phyloP scores from a whole-genome alignment of 2,329 filamentous ascomycete genomes.

The Neofusicoccum cordaticola region DNA sequence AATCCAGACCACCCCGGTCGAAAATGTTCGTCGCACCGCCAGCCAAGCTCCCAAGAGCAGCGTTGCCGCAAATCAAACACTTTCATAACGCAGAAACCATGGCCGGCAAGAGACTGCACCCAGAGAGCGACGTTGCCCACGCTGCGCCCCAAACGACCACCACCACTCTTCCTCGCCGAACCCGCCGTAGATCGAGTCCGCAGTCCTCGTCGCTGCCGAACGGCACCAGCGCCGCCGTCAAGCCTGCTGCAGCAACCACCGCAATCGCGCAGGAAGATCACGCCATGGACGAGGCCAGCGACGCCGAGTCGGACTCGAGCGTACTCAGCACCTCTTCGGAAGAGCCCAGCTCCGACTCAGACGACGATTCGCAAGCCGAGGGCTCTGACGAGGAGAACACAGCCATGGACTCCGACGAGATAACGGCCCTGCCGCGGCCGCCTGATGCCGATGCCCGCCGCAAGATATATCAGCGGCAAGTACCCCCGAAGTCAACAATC shows the following conservation, averaged over 20 bases:
- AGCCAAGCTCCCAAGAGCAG: neutral
- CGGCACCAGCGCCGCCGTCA: neutral
- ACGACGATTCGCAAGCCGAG: constrained; percentile 24
- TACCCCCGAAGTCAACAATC: neutral
- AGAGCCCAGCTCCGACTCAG: constrained; percentile 35
- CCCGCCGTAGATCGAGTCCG: neutral
- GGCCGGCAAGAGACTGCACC: neutral
- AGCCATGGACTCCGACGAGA: constrained; percentile 5
- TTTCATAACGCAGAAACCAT: neutral
- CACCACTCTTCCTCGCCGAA: neutral
- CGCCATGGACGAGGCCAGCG: neutral
- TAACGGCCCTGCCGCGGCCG: constrained; percentile 1
- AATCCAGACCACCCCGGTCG: neutral
- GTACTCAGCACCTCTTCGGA: constrained; percentile 30
- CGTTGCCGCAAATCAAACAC: neutral
- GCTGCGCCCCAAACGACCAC: neutral
- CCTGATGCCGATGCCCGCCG: neutral
- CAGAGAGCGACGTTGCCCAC: neutral
- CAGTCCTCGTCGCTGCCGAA: neutral
- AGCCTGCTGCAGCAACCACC: neutral
- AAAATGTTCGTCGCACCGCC: constrained; percentile 7
- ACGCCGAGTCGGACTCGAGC: constrained; percentile 6
- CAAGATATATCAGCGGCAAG: constrained; percentile 13
- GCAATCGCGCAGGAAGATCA: neutral
- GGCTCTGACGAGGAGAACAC: constrained; percentile 23